Conservation (phyloP, 352 stramenopile genomes). For the Globisporangium uncinulatum region DNA sequence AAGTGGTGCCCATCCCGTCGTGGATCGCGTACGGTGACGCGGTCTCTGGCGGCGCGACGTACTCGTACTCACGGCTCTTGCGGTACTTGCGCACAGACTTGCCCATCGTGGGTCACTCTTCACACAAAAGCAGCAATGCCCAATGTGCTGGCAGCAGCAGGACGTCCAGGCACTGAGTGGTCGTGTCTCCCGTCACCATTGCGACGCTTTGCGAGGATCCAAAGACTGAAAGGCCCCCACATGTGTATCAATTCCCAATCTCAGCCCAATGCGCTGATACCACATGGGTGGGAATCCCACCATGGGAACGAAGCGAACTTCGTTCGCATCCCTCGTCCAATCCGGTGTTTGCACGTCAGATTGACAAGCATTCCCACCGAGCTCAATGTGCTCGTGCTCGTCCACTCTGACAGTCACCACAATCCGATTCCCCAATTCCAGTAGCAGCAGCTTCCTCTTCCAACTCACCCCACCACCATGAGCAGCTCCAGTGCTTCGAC, state of each 20-base stretch:
- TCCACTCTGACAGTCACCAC: neutral
- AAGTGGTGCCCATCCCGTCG: slow-evolving; percentile 18
- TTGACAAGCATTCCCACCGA: too few relatives aligned
- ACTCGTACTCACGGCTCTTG: slow-evolving; percentile 29
- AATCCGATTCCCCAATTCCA: neutral
- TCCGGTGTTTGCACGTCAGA: neutral
- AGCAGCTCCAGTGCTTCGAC: neutral
- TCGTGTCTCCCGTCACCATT: neutral
- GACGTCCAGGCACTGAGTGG: neutral
- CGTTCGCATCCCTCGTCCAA: neutral
- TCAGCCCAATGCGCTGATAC: too few relatives aligned
- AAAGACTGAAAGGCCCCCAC: too few relatives aligned
- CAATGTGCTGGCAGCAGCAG: too few relatives aligned
- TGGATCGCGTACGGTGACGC: slow-evolving; percentile 33
- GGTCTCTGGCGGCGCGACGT: slow-evolving; percentile 13
- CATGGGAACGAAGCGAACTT: neutral
- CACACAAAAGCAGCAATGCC: neutral
- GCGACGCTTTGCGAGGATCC: neutral
- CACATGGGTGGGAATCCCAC: too few relatives aligned
- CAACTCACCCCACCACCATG: neutral
- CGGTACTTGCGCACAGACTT: slow-evolving; percentile 33
- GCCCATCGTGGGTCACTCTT: slow-evolving; percentile 16
- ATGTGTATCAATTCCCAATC: too few relatives aligned
- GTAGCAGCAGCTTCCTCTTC: neutral
- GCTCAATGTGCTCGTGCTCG: neutral